Evolutionary conservation across 2,329 filamentous ascomycete genomes (phyloP).

Genomic region (Aspergillus sp.): DNA sequence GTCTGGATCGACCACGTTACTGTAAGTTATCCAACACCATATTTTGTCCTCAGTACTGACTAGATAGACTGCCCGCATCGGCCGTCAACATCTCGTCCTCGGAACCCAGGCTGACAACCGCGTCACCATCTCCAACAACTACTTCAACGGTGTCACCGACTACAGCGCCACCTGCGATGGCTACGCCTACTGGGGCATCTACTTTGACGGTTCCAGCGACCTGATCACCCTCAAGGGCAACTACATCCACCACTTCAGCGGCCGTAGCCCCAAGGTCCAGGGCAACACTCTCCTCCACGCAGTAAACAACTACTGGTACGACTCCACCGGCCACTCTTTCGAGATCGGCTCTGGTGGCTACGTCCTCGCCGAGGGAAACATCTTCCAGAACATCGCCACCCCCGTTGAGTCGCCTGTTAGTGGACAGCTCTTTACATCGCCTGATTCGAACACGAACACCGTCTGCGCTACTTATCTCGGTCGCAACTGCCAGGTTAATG

Average conservation of each 20-base stretch:
- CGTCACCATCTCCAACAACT: constrained; percentile 57
- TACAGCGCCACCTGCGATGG: constrained; percentile 56
- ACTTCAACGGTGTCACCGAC: constrained; percentile 51
- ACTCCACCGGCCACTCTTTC: constrained; percentile 53
- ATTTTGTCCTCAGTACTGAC: background rate
- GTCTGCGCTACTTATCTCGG: constrained; percentile 45
- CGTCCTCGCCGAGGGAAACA: constrained; percentile 54
- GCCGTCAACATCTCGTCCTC: constrained; percentile 58
- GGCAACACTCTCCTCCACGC: constrained; percentile 55
- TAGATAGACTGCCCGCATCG: constrained; percentile 49
- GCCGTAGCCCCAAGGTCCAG: constrained; percentile 54
- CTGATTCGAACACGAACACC: constrained; percentile 31
- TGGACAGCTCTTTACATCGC: constrained; percentile 37
- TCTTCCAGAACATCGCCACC: constrained; percentile 51
- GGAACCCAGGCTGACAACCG: constrained; percentile 50
- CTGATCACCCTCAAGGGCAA: constrained; percentile 56
- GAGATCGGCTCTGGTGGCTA: constrained; percentile 43
- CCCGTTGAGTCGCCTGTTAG: constrained; percentile 34
- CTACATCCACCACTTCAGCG: constrained; percentile 56
- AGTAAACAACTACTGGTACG: constrained; percentile 59
- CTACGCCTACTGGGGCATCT: constrained; percentile 58
- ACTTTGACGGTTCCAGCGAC: constrained; percentile 54
- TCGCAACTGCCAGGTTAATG: constrained; percentile 49
- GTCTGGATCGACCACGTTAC: constrained; percentile 52
- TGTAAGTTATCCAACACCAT: constrained; percentile 7